Base-by-base conservation (phyloP, 345 rosid genomes). In the Zanthoxylum bungeanum region DNA sequence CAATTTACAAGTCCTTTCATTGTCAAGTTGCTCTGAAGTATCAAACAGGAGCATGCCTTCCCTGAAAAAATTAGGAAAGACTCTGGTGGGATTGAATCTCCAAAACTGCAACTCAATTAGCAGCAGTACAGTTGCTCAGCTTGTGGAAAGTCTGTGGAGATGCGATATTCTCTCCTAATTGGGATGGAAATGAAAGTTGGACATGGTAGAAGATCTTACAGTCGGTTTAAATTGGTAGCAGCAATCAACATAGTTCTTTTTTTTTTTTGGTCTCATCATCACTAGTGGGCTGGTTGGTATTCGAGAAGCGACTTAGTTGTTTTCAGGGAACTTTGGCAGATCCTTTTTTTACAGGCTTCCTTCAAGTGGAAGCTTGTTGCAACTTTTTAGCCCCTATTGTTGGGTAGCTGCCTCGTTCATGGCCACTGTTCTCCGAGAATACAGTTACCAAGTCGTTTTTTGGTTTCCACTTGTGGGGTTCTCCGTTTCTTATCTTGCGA, bases 41-140 rank as follows among this genome's bases (percentile, higher is more conserved):
- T 82, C 97, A 31, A 82, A 84, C 77, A 61, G 76, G 80, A 83
- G 89, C 79, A 21, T 81, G 34, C 73, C 80, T 50, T 81, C 57
- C 60, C 69, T 91, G 44, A 71, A 78, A 53, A 79, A 78, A 71
- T 24, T 88, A 76, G 97, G 86, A 5, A 73, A 65, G 60, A 80
- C 87, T 30, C 77, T 91, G 27, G 27, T 87, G 22, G 97, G 97
- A 24, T 66, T 91, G 79, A 91, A 88, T 71, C 80, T 91, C 70
- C 86, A 84, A 70, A 86, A 78, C 75, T 91, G 97, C 84, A 82
- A 84, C 68, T 83, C 81, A 33, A 80, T 91, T 71, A 87, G 86
- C 80, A 68, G 79, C 68, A n/a, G 78, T 75, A 50, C 78, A 3
- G 74, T 83, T 7, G 84, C 82, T 44, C 53, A 62, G 30, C 91